Base-by-base conservation (phyloP, 805 yeast species). In the Debaryomyces castellii region DNA sequence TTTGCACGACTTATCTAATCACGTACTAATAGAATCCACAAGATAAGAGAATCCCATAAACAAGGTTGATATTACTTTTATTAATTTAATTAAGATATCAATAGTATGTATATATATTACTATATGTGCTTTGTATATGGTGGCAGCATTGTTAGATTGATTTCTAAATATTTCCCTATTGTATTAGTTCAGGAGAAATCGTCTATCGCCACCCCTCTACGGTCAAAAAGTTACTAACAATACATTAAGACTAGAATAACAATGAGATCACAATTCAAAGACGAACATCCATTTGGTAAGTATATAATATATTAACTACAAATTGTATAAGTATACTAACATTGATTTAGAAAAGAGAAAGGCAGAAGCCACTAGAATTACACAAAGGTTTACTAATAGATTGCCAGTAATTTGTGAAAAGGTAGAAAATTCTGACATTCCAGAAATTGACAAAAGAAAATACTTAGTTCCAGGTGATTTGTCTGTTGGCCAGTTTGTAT, bases 361-460 rank as follows among this genome's bases (percentile, higher is more conserved):
- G 76, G 92, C 96, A 3, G 99, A 92, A 70, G 89, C 98, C 30
- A 82, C 86, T 54, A 83, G 97, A 60, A 92, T 92, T 62, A 82
- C 89, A 52, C 84, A 86, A 59, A 87, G 91, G 66, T 94, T 91
- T 72, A 77, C 80, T 46, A 96, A 94, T 65, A 81, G 99, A 55
- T 89, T 94, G 50, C 99, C 99, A 3, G 97, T 87, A 22, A 92
- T 94, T 61, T 94, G 99, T 67, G 99, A 94, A 72, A 86, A 91
- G 71, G 97, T 91, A 33, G 98, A 91, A 70, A 92, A 92, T 71
- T 85, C 96, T 28, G 97, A 94, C 63, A 87, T 94, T 52, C 96
- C 95, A 39, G 94, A 90, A 55, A 91, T 94, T 62, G 99, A 94
- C 69, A 94, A 94, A 78, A 87, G 96, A 68, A 94, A 94, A 73